A percentile compares a stretch with the other conserved stretches of the same genome.
phyloP scores from a whole-genome alignment of 768 basidiomycete species.

The Amanita rubescens region DNA sequence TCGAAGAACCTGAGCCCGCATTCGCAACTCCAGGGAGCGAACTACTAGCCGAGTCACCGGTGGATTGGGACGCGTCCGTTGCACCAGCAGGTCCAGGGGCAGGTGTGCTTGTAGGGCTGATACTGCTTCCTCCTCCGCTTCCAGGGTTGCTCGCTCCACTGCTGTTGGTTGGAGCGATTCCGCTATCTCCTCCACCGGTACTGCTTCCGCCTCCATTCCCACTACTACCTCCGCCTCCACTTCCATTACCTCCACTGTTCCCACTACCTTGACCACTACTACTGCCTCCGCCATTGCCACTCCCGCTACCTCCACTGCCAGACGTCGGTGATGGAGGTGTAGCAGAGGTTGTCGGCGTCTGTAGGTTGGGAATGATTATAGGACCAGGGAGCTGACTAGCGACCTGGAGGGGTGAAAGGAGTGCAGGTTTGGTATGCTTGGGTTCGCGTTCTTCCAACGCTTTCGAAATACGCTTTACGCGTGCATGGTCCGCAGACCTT shows the following conservation, averaged over 20 bases:
- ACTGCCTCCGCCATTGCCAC: slow-evolving; percentile 6
- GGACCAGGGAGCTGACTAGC: not conserved
- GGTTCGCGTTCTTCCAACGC: not conserved
- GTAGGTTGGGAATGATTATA: not conserved
- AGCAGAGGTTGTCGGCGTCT: too few species aligned
- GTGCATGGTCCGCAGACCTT: not conserved
- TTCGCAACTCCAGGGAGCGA: not conserved
- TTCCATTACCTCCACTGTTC: slow-evolving; percentile 11
- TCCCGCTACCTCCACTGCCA: slow-evolving; percentile 9
- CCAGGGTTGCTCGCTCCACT: slow-evolving; percentile 11
- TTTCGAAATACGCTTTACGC: not conserved
- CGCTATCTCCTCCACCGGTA: slow-evolving; percentile 7
- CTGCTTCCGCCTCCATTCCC: slow-evolving; percentile 10
- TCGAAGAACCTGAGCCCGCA: not conserved
- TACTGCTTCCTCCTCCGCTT: not conserved
- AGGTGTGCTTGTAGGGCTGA: not conserved
- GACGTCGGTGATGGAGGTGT: not conserved
- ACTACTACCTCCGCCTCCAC: slow-evolving; percentile 9
- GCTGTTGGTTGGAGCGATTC: slow-evolving; percentile 4
- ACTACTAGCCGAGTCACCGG: not conserved
- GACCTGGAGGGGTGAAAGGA: not conserved
- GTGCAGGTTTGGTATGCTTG: not conserved
- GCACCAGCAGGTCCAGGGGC: not conserved
- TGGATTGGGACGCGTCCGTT: not conserved
- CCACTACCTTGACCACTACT: slow-evolving; percentile 8